phyloP scores from a whole-genome alignment of 1,139 yeast species.

The Groenewaldozyma sp. region DNA sequence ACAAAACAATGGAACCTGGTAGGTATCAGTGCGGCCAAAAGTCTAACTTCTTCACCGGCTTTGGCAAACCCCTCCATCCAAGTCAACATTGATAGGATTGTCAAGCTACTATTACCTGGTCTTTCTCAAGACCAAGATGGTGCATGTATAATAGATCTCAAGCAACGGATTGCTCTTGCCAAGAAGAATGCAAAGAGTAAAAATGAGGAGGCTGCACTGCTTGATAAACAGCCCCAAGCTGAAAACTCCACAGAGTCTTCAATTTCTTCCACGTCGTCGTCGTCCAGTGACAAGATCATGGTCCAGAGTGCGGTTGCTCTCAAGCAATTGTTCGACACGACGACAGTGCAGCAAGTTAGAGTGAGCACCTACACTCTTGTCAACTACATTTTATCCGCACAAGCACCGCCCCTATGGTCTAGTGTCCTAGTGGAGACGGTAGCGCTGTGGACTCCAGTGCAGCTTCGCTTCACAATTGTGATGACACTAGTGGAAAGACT shows the following conservation, averaged over 20 bases:
- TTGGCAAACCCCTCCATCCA: slow-evolving; percentile 34
- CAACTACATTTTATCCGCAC: slow-evolving; percentile 23
- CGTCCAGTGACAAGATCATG: slow-evolving; percentile 8
- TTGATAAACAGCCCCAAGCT: background rate
- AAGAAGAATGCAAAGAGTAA: slow-evolving; percentile 6
- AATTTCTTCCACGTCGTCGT: background rate
- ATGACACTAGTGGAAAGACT: slow-evolving; percentile 34
- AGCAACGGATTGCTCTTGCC: slow-evolving; percentile 7
- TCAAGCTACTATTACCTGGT: slow-evolving; percentile 35
- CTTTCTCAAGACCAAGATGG: slow-evolving; percentile 14
- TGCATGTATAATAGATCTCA: slow-evolving; percentile 6
- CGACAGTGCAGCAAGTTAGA: slow-evolving; percentile 27
- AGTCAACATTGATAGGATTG: slow-evolving; percentile 32
- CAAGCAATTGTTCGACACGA: slow-evolving; percentile 32
- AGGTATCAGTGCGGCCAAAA: slow-evolving; percentile 38
- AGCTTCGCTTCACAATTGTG: slow-evolving; percentile 59
- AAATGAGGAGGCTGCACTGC: background rate
- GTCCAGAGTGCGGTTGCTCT: slow-evolving; percentile 25
- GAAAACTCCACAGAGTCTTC: background rate
- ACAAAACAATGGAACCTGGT: slow-evolving; percentile 42
- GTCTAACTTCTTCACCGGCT: slow-evolving; percentile 39
- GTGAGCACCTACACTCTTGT: slow-evolving; percentile 29
- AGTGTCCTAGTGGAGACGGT: slow-evolving; percentile 52
- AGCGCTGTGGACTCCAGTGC: slow-evolving; percentile 77
- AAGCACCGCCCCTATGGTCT: slow-evolving; percentile 39